Evolutionary conservation across 2,329 filamentous ascomycete genomes (phyloP), one percentile per base, ranked within the genome.

Genomic region (Aspergillus novofumigatus): DNA sequence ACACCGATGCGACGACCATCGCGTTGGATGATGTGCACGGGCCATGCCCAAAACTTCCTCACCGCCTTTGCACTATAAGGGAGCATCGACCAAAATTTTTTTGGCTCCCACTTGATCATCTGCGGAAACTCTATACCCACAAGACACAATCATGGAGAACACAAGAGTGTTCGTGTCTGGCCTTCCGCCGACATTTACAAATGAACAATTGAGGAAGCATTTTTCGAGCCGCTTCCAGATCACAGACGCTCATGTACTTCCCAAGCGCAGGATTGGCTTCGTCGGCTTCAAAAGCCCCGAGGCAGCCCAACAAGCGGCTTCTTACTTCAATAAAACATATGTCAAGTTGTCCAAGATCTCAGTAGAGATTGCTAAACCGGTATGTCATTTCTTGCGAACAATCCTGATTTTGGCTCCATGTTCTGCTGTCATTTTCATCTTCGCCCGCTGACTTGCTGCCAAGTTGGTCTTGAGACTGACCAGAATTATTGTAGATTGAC

Each of bases 291-390:
- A 90, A 77, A 90, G 85, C 52, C 80, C 89, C 14, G 86, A 93
- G 60, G 88, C 91, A 71, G 94, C 94, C 56, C 80, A 84, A 56
- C 85, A 87, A 69, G 93, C 94, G 48, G 89, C 95, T 72, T 92
- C 90, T 75, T 96, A 96, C 79, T 97, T 97, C 81, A 92, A 99
- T 80, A 91, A 86, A 72, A 88, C 92, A 62, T 99, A 92, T 76
- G 91, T 99, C 68, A 91, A 92, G 67, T 94, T 97, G 90, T 96
- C 92, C 57, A 95, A 88, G 79, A 92, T 99, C 68, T 83, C 83
- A 29, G 94, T 97, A 60, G 92, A 97, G 78, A 79, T 94, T 69
- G 94, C 94, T 56, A 87, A 85, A 72, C 88, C 94, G 59, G 89
- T 95, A 79, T 71, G 83, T 76, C 53, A 35, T 51, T 51, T 51